phyloP scores from a whole-genome alignment of 108 stramenopile genomes.

The Mediolabrus comicus region DNA sequence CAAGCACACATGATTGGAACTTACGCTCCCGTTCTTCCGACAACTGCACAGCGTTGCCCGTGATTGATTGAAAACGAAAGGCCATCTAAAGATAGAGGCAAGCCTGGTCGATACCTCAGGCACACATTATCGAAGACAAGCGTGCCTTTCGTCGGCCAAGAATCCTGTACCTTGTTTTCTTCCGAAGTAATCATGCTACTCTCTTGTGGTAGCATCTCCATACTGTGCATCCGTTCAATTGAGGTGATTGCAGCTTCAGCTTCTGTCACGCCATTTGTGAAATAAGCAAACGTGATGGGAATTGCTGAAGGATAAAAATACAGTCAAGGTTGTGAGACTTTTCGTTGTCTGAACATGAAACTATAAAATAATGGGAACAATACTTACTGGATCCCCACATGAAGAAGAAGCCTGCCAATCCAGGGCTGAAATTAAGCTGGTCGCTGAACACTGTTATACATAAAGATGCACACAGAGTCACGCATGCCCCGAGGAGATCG shows the following conservation, averaged over 20 bases:
- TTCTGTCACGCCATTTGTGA: conserved; percentile 56
- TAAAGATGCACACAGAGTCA: conserved; percentile 50
- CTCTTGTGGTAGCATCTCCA: conserved; percentile 63
- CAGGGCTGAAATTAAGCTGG: conserved; percentile 34
- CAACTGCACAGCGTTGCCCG: conserved; percentile 58
- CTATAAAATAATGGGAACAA: background rate
- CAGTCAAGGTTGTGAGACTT: conserved; percentile 30
- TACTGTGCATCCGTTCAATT: conserved; percentile 68
- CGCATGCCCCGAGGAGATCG: conserved; percentile 59
- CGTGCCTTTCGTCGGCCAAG: conserved; percentile 54
- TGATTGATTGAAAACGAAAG: conserved; percentile 51
- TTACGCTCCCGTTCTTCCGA: conserved; percentile 70
- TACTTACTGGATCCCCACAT: conserved; percentile 50
- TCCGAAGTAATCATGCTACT: conserved; percentile 47
- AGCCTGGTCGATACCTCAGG: conserved; percentile 53
- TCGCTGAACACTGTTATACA: conserved; percentile 55
- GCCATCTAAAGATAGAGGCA: conserved; percentile 58
- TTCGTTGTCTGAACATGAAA: background rate
- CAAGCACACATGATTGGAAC: conserved; percentile 55
- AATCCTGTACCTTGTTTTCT: background rate
- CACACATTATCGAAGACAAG: conserved; percentile 55
- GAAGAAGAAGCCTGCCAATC: conserved; percentile 25
- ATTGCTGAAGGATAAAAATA: conserved; percentile 59
- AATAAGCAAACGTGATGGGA: conserved; percentile 63
- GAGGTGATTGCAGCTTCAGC: conserved; percentile 69